Evolutionary conservation across 352 stramenopile species (phyloP), one percentile per base, ranked within the genome.

Genomic region (Aphanomyces euteiches): DNA sequence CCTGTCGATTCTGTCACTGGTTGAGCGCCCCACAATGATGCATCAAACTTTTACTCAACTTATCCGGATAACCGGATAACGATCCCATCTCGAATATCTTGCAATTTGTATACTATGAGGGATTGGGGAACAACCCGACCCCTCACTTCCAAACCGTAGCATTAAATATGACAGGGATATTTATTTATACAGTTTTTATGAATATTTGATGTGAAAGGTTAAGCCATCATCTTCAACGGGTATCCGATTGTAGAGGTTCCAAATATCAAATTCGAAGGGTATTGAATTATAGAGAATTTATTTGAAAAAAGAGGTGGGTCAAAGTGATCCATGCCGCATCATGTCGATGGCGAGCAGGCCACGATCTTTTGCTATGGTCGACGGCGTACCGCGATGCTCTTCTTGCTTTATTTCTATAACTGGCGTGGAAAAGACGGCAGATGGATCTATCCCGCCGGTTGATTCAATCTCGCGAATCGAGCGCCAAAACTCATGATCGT

Each of bases 31-130:
- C 54, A 37, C 54, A 61, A 61, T 37, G 43, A 28, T 37, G 10
- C 19, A 61, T 58, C n/a, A 58, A n/a, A 58, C n/a, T 34, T 10
- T 19, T n/a, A 58, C 8, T 34, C 28, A 34, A 19, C 8, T 39
- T 61, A 67, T 67, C 59, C 59, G 59, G 59, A 67, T 56, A 56
- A 4, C 59, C 39, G 19, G 17, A 67, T 67, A 19, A 41, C 13
- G 28, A 47, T 1, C 1, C 10, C 54, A 7, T 40, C 37, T 7
- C 17, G 1, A 28, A 57, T 57, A 5, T 40, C 59, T 53, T 48
- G 39, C 38, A 38, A 56, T 56, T 66, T 66, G 57, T 66, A 66
- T 66, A 13, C 21, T 15, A 66, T 41, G 36, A 43, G 40, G 57
- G 39, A 8, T 28, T 54, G 54, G 54, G 54, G 15, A n/a, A 61